phyloP scores from a whole-genome alignment of 257 asterid species.

The Jaltomata sinuosa region DNA sequence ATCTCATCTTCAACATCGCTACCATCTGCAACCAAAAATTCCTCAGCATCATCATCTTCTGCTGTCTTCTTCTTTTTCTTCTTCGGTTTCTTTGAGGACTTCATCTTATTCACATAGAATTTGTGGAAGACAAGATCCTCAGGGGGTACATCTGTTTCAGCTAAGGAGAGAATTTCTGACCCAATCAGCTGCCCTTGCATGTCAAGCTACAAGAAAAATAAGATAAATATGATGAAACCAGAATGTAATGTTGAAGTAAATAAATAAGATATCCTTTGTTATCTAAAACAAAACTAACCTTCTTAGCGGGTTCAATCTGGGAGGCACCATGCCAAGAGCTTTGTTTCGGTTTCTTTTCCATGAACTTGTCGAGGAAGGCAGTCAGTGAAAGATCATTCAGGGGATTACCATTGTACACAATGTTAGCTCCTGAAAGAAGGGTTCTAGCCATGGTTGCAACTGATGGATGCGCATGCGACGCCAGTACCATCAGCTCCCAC shows the following conservation, averaged over 20 bases:
- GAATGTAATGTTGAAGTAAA: not conserved
- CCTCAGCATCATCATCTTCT: slow-evolving; percentile 75
- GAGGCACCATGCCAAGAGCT: slow-evolving; percentile 88
- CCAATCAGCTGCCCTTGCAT: slow-evolving; percentile 71
- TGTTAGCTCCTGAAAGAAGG: slow-evolving; percentile 81
- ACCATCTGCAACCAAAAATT: slow-evolving; percentile 38
- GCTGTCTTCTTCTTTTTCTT: slow-evolving; percentile 59
- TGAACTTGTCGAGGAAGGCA: slow-evolving; percentile 88
- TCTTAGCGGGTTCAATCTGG: slow-evolving; percentile 84
- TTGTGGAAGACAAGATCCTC: slow-evolving; percentile 92
- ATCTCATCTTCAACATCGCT: slow-evolving; percentile 49
- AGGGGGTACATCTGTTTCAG: slow-evolving; percentile 69
- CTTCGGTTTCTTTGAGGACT: slow-evolving; percentile 54
- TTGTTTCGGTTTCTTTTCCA: slow-evolving; percentile 93
- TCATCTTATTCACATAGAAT: slow-evolving; percentile 71
- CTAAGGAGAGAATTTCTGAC: slow-evolving; percentile 64
- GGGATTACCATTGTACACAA: slow-evolving; percentile 83
- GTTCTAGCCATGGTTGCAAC: slow-evolving; percentile 93
- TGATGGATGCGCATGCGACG: slow-evolving; percentile 89
- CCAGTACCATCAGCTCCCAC: slow-evolving; percentile 83
- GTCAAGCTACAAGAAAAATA: slow-evolving; percentile 43
- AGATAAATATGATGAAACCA: not conserved
- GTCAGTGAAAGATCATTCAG: slow-evolving; percentile 67
- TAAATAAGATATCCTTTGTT: not conserved
- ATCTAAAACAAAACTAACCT: slow-evolving; percentile 30